These are phyloP conservation scores for Ogataea salicorniae DNA, from an alignment of 805 yeast genomes.

Conservation along the genomic window DNA sequence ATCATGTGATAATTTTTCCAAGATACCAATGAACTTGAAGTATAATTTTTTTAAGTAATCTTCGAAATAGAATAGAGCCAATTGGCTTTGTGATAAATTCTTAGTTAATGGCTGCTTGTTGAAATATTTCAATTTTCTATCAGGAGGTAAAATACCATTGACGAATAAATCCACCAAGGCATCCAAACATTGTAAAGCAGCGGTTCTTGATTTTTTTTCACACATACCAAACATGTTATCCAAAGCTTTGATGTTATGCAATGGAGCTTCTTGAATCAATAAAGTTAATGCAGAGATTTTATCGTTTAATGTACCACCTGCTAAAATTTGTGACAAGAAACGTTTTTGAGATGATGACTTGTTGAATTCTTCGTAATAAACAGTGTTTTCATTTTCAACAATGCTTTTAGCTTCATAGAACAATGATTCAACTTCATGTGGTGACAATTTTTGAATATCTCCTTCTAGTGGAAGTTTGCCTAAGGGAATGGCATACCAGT, in stretches of 20 bases:
- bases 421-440: conserved; percentile 56
- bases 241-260: conserved; percentile 80
- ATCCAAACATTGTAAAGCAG: conserved; percentile 84
- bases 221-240: conserved; percentile 75
- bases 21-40: conserved; percentile 67
- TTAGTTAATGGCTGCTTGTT: conserved; percentile 61
- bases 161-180: conserved; percentile 85
- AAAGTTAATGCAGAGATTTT: conserved; percentile 92
- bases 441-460: conserved; percentile 35
- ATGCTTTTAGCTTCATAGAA: conserved; percentile 60
- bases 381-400: conserved; percentile 64
- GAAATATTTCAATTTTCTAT: conserved; percentile 75
- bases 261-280: conserved; percentile 89
- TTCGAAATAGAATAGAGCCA: conserved; percentile 80
- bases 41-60: conserved; percentile 77
- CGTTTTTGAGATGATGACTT: conserved; percentile 76
- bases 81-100: conserved; percentile 44
- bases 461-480: conserved; percentile 21
- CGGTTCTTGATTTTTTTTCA: conserved; percentile 87
- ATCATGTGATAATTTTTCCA: conserved; percentile 84
- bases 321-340: conserved; percentile 81
- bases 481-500: conserved; percentile 69
- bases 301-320: conserved; percentile 92
- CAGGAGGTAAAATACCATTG: conserved; percentile 81
- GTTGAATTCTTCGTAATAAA: conserved; percentile 68